Evolutionary conservation across 148 eudicot genomes (phyloP), one percentile per base, ranked within the genome.

Genomic region (Rhododendron henanense): DNA sequence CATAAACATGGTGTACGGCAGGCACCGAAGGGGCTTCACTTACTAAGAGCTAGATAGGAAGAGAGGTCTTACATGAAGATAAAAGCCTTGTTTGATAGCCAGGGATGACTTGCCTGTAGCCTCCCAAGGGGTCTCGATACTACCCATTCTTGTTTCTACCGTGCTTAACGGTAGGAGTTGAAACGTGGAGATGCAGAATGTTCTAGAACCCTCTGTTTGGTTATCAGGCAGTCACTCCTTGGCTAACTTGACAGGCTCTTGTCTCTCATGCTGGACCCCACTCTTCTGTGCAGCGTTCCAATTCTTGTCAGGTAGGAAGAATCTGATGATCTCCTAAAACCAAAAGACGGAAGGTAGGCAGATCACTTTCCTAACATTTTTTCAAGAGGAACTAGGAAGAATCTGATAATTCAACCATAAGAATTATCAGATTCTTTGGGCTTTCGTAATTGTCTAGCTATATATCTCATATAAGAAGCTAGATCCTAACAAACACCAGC

Each of bases 181-280:
- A 65, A 69, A 69, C 39, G 14, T 13, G 75, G 75, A 69, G 75
- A 69, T 69, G 39, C 75, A 69, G 75, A 13, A 69, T 31, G 75
- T 69, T 31, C 15, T 28, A 31, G 75, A 41, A 63, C 67, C 14
- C 84, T 33, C n/a, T 63, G 23, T n/a, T 23, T 39, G n/a, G 75
- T 25, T 41, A 21, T 37, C 87, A 71, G 87, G 67, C 84, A 69
- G 48, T 51, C 84, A 28, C 45, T 78, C 87, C 25, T 13, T 37
- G 84, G 87, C 76, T 81, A 85, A 39, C 31, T 79, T 79, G 79
- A 85, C 79, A 67, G 79, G 87, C 84, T 50, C 84, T 80, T 67
- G 67, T 81, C 35, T 81, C n/a, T 85, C 87, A 81, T 85, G 87
- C 87, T 69, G 25, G 84, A 67, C 87, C 77, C 6, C 6, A 18